Percentiles rank a stretch among this genome's conserved stretches.
Evolutionary conservation across 805 yeast genomes (phyloP).

Genomic region (Pichia phayaonensis): DNA sequence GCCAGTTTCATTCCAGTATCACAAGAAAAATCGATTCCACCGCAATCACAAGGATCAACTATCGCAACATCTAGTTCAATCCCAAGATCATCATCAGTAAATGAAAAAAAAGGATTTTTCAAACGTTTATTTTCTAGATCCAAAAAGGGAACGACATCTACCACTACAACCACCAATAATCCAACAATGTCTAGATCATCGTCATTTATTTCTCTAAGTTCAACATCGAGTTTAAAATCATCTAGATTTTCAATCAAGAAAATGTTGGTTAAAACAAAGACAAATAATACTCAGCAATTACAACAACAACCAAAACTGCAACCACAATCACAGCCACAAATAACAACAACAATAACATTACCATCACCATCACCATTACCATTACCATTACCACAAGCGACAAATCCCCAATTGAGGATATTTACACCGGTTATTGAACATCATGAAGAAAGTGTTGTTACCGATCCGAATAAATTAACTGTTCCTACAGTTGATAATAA

Average conservation of each 20-base stretch:
- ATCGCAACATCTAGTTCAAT: background rate
- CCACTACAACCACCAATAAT: background rate
- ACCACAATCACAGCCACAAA: background rate
- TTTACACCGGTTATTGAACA: too few species aligned
- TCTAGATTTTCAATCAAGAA: background rate
- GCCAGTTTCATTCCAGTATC: too few species aligned
- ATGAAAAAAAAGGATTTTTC: constrained; percentile 3
- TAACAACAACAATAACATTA: background rate
- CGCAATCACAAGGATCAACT: background rate
- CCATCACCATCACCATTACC: background rate
- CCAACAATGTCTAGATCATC: background rate
- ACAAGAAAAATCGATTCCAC: background rate
- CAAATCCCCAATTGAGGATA: too few species aligned
- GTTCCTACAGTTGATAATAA: background rate
- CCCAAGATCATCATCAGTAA: background rate
- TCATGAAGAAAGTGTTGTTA: background rate
- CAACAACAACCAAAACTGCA: too few species aligned
- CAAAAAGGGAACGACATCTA: background rate
- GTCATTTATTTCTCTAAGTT: background rate
- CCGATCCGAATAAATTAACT: background rate
- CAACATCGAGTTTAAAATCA: background rate
- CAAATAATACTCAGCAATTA: background rate
- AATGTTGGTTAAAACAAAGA: background rate
- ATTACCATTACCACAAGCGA: background rate
- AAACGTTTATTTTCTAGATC: constrained; percentile 5